These are phyloP conservation scores for Lachancea meyersii DNA, from an alignment of 805 yeast species.

Conservation along the genomic window DNA sequence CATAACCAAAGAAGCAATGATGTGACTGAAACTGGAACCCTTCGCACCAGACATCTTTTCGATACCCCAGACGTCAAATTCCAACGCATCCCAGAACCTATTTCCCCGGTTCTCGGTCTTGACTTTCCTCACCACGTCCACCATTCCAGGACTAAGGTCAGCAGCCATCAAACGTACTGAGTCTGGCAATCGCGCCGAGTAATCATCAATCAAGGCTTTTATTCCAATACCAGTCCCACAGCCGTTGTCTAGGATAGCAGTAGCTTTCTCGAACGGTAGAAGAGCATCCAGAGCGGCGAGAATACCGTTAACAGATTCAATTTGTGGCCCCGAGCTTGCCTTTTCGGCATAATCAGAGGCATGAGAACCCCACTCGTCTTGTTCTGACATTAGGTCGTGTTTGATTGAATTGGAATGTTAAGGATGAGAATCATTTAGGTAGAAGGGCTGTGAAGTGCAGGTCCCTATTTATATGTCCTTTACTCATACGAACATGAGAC, in stretches of 20 bases:
- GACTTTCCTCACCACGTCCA: neutral
- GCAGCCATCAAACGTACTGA: conserved; percentile 1
- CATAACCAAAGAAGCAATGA: conserved; percentile 5
- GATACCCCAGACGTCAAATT: neutral
- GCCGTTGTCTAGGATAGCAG: conserved; percentile 4
- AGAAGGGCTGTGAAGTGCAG: too few relatives aligned
- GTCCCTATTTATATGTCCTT: too few relatives aligned
- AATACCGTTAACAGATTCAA: conserved; percentile 1
- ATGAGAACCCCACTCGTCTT: conserved; percentile 4
- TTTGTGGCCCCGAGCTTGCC: neutral
- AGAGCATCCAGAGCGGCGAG: neutral
- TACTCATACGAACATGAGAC: too few relatives aligned
- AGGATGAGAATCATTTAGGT: too few relatives aligned
- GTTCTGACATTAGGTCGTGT: too few relatives aligned
- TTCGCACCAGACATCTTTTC: neutral
- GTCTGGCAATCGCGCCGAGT: neutral
- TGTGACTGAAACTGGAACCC: conserved; percentile 2
- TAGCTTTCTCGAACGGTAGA: conserved; percentile 1
- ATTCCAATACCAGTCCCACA: conserved; percentile 7
- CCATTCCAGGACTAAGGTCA: conserved; percentile 7
- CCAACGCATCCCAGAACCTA: conserved; percentile 3
- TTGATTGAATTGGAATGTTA: too few relatives aligned
- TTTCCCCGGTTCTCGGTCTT: neutral
- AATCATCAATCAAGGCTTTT: neutral
- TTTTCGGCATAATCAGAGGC: neutral